Conservation (phyloP, 192 early-diverging fungal species). For the Funneliformis geosporum region DNA sequence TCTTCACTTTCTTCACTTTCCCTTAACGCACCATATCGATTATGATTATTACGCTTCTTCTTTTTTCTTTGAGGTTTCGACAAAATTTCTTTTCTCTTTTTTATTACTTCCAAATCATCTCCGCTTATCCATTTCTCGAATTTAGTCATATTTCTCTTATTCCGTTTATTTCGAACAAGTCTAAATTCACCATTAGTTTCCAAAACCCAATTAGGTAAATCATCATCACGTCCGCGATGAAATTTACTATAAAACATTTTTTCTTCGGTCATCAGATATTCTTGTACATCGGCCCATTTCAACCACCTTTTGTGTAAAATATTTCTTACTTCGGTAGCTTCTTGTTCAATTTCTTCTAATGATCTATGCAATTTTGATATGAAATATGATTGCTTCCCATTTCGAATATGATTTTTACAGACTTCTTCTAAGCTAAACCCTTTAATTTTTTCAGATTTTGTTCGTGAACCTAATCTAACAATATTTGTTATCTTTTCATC, state of each 20-base stretch:
- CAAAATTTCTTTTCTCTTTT: too few species aligned
- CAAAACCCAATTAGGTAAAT: background rate
- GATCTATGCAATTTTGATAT: background rate
- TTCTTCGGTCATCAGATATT: slow-evolving; percentile 14
- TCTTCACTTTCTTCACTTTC: too few species aligned
- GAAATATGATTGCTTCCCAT: too few species aligned
- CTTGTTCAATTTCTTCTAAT: slow-evolving; percentile 21
- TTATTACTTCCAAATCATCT: too few species aligned
- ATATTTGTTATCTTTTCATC: slow-evolving; percentile 24
- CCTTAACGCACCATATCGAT: too few species aligned
- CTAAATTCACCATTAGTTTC: too few species aligned
- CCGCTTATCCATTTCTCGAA: too few species aligned
- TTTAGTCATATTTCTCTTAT: too few species aligned
- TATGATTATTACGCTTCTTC: too few species aligned
- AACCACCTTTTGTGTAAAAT: slow-evolving; percentile 5
- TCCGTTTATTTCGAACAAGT: too few species aligned
- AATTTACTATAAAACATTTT: slow-evolving; percentile 23
- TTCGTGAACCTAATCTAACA: slow-evolving; percentile 51
- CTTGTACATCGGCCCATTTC: slow-evolving; percentile 28
- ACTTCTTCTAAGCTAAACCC: slow-evolving; percentile 18
- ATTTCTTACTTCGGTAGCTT: slow-evolving; percentile 29
- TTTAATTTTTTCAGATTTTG: slow-evolving; percentile 37
- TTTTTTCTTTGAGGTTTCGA: too few species aligned
- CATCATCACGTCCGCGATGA: background rate
- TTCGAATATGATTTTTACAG: too few species aligned